Evolutionary conservation across 495 filamentous ascomycete genomes (phyloP), one percentile per base, ranked within the genome.

Genomic region (Neurospora pannonica): DNA sequence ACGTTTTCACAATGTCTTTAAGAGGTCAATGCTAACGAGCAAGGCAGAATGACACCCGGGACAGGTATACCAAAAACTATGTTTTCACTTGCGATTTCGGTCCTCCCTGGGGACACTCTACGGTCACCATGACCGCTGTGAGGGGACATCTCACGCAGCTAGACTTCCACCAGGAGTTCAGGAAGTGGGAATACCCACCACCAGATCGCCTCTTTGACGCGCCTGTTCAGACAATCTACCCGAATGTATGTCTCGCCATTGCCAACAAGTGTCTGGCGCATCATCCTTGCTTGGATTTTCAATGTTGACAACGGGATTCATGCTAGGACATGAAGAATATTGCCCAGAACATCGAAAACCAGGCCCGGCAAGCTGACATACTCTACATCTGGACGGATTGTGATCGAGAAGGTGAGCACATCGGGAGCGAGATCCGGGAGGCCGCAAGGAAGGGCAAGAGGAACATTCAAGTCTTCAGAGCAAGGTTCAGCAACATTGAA

Each of bases 321-420:
- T 9, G 71, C 37, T 7, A 97, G 91, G 91, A 95, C 79, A 95
- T 93, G 78, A 89, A 88, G 77, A 84, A 89, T 21, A 92, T 98
- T 72, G 93, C 94, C 10, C 85, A 89, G 6, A 99, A 99, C 78
- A 98, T 99, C 78, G 86, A 90, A 69, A 81, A 85, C 7, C 90
- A 96, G 81, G 96, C 97, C 15, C 88, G 87, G 62, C 86, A 88
- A 77, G 84, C 89, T 72, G 87, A 86, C 76, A 89, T 89, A 24
- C 86, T 99, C 17, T 96, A 94, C 81, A 97, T 99, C 77, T 99
- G 96, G 96, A 99, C 96, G 1, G 96, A 99, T 86, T 98, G 96
- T 83, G 96, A 99, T 86, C 90, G 95, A 70, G 96, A 99, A 86
- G 96, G 96, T 19, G 96, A 99, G 82, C 91, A 98, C 78, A 99